Evolutionary conservation across 2,329 filamentous ascomycete species (phyloP), one percentile per base, ranked within the genome.

Genomic region (Stenocarpella maydis): DNA sequence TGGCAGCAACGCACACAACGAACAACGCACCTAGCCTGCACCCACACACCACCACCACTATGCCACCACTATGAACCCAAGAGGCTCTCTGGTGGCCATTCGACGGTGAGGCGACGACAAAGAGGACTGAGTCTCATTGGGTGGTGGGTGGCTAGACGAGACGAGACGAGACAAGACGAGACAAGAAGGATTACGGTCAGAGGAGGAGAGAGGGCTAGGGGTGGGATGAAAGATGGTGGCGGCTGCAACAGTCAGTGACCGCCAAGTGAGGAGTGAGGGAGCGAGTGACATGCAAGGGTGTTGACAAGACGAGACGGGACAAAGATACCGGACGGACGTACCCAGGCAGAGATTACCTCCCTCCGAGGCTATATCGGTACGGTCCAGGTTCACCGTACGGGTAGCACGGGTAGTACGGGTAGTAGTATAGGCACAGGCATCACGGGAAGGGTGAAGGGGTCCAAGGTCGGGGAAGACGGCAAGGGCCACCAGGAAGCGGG

Each of bases 391-490:
- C 34, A 37, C 34, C 6, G 34, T 37, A 37, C 6, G 34, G 34
- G 31, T 9, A 9, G 31, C 31, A 34, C 4, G 31, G 31, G 31
- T 9, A 9, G 19, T 47, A 61, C 19, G 43, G 58, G 37, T 49
- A 41, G 41, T 37, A 15, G 43, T 6, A 24, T 28, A 28, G 17
- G 39, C 9, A 28, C 19, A 63, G 28, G 43, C 24, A 65, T 26
- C n/a, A 50, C 63, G 68, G 53, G 52, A 61, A 69, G 68, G 31
- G 53, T 37, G 12, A 60, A 49, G 37, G 37, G n/a, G 50, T 37
- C 15, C 4, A 65, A 47, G 17, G 41, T 41, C 65, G 65, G 65
- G 65, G 65, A 67, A 55, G 54, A 67, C 65, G 65, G 65, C 54
- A 41, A 58, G n/a, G 21, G 53, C 43, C 67, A 34, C 60, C 49